Percentiles rank a stretch among this genome's conserved stretches.
phyloP scores from a whole-genome alignment of 495 filamentous ascomycete genomes.

The Niebla homalea region DNA sequence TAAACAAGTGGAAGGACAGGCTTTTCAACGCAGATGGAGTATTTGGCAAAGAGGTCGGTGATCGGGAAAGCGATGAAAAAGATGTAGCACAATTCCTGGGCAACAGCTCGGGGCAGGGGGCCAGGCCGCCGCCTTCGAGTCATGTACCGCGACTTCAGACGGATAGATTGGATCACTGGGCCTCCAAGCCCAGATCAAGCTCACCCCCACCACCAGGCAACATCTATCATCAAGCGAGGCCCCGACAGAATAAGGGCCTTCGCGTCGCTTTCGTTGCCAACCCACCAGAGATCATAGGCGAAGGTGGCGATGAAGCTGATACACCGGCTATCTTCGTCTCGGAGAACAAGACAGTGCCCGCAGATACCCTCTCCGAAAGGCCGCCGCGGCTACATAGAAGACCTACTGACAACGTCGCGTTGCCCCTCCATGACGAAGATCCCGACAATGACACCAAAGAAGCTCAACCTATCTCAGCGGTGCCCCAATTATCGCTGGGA shows the following conservation, averaged over 20 bases:
- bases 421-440: no score
- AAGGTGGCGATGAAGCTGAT: conserved; percentile 74
- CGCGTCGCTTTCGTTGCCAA: conserved; percentile 56
- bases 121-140: conserved; percentile 13
- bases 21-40: conserved; percentile 31
- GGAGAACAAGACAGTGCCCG: conserved; percentile 30
- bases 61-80: conserved; percentile 20
- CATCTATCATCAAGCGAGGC: conserved; percentile 19
- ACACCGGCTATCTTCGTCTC: conserved; percentile 55
- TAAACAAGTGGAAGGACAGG: conserved; percentile 35
- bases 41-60: conserved; percentile 19
- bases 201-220: conserved; percentile 13
- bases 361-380: not conserved
- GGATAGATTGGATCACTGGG: not conserved
- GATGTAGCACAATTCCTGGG: conserved; percentile 36
- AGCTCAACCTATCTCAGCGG: no score
- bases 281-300: conserved; percentile 65
- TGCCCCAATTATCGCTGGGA: no score
- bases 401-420: no score
- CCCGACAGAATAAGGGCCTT: conserved; percentile 44
- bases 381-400: not conserved
- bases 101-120: conserved; percentile 8
- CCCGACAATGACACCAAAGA: no score
- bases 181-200: conserved; percentile 13
- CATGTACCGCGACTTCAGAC: conserved; percentile 6